Evolutionary conservation across 768 basidiomycete genomes (phyloP), one percentile per base, ranked within the genome.

Genomic region (Boletus rufocinnamomeus): DNA sequence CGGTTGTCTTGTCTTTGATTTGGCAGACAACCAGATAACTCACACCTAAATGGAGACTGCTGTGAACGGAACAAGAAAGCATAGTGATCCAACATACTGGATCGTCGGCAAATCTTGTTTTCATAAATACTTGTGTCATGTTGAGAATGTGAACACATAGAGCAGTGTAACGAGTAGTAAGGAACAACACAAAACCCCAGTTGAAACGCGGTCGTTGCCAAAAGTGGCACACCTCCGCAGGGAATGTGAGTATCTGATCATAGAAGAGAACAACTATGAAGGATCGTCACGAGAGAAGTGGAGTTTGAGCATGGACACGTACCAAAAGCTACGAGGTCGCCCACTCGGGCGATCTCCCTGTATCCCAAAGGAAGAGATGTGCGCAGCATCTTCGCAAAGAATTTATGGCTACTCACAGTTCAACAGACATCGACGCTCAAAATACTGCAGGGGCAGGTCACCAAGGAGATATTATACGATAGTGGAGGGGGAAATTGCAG

Each of bases 241-340:
- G 49, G 6, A 84, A 60, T 0, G 84, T 85, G 45, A 82, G 66
- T 45, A 73, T 35, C 58, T 80, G 81, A 50, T 85, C 83, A 52
- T 80, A 79, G 19, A 76, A 63, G 25, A 78, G 61, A 7, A 76
- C 52, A 17, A 45, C 75, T 74, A n/a, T 9, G 21, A 30, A 16
- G 14, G 8, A 14, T 23, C 5, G 56, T 52, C 34, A 51, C 0
- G 21, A 19, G 2, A 30, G 43, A 34, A 17, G 17, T 11, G 11
- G 9, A 4, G n/a, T 32, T 14, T 14, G 21, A 19, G 16, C 16
- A 27, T 21, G 25, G 17, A n/a, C 37, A 49, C 63, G 13, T 45
- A 63, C 62, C 41, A 40, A 52, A 56, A 23, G 58, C 52, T 37
- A 63, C n/a, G 5, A 57, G 35, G 30, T 38, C 43, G 28, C 34